A percentile compares a stretch with the other conserved stretches of the same genome.
Conservation (phyloP, 129 eudicot genomes). For the Apium graveolens region DNA sequence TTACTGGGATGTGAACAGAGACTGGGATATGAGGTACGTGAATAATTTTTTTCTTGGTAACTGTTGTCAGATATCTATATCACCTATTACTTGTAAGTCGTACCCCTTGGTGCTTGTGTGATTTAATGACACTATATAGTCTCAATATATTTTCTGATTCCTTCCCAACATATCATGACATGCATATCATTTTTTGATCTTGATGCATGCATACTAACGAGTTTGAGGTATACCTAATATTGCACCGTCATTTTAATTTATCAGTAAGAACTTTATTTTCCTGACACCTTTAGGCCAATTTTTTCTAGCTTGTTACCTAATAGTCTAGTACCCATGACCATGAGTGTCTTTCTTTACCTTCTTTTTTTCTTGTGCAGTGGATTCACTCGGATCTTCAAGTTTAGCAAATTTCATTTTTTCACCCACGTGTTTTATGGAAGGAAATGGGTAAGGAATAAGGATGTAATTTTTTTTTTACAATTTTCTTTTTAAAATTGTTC, state of each 20-base stretch:
- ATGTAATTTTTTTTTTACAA: neutral
- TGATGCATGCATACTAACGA: neutral
- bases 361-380: slow-evolving; percentile 37
- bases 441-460: slow-evolving; percentile 80
- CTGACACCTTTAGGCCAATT: neutral
- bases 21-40: slow-evolving; percentile 95
- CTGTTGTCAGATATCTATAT: neutral
- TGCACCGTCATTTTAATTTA: neutral
- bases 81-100: neutral
- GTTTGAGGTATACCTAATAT: neutral
- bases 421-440: slow-evolving; percentile 70
- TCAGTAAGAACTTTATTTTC: neutral
- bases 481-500: neutral
- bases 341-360: neutral
- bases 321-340: neutral
- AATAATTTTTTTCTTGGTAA: neutral
- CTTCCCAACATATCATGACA: neutral
- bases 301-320: neutral
- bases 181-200: neutral
- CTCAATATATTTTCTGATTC: neutral
- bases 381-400: slow-evolving; percentile 97
- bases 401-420: slow-evolving; percentile 53
- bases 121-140: neutral
- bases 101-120: neutral
- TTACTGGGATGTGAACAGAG: slow-evolving; percentile 95